Evolutionary conservation across 106 monocot genomes (phyloP).

Genomic region (Apostasia shenzhenica): DNA sequence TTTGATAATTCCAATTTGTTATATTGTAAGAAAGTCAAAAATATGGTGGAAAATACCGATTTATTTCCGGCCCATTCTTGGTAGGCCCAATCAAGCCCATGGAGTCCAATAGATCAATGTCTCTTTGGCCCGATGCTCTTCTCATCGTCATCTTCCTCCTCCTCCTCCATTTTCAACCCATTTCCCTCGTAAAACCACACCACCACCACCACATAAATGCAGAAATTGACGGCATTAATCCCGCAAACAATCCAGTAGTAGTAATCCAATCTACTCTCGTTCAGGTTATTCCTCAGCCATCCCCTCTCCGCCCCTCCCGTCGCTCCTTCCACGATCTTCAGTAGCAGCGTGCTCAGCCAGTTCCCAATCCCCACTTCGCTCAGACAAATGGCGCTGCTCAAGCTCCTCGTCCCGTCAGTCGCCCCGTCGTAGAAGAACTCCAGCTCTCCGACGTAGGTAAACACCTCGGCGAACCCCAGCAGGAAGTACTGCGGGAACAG

Average conservation of each 20-base stretch:
- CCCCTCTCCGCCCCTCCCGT: slow-evolving; percentile 22
- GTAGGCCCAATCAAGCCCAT: too few relatives aligned
- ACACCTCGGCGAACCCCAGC: slow-evolving; percentile 31
- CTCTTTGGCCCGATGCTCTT: too few relatives aligned
- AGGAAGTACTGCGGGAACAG: slow-evolving; percentile 52
- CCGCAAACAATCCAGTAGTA: slow-evolving; percentile 41
- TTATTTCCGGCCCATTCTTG: too few relatives aligned
- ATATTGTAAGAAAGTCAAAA: too few relatives aligned
- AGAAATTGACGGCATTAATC: slow-evolving; percentile 25
- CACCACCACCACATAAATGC: slow-evolving; percentile 20
- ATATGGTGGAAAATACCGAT: too few relatives aligned
- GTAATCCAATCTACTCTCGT: slow-evolving; percentile 33
- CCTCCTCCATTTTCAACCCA: neutral
- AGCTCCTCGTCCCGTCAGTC: slow-evolving; percentile 32
- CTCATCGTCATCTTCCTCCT: too few relatives aligned
- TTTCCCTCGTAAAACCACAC: slow-evolving; percentile 19
- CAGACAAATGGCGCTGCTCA: slow-evolving; percentile 26
- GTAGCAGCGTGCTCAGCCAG: slow-evolving; percentile 18
- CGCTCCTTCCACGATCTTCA: slow-evolving; percentile 16
- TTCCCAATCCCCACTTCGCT: slow-evolving; percentile 26
- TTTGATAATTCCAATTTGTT: too few relatives aligned
- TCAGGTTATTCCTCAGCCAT: slow-evolving; percentile 33
- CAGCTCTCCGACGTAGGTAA: slow-evolving; percentile 45
- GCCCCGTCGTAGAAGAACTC: slow-evolving; percentile 54
- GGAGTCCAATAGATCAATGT: too few relatives aligned